phyloP scores from a whole-genome alignment of 2,329 filamentous ascomycete genomes.

The Pseudopithomyces chartarum region DNA sequence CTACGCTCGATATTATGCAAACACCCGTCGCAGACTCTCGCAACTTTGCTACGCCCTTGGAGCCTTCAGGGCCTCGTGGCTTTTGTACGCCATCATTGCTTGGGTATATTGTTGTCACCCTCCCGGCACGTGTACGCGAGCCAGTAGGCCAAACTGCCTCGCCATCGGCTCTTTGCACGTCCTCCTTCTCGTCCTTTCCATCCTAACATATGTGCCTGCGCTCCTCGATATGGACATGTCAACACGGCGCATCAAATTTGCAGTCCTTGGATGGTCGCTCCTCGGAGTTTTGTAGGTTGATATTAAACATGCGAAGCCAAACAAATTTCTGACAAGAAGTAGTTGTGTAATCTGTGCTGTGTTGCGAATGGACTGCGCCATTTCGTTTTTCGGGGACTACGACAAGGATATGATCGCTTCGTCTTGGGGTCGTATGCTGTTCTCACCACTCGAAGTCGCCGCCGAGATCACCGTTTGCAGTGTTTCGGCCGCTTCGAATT shows the following conservation, averaged over 20 bases:
- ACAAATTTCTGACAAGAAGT: conserved; percentile 2
- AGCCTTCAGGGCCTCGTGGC: conserved; percentile 18
- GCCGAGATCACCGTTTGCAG: conserved; percentile 26
- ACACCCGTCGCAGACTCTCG: conserved; percentile 11
- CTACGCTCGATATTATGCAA: conserved; percentile 22
- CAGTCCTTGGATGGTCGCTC: conserved; percentile 14
- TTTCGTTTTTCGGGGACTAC: conserved; percentile 22
- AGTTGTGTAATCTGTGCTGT: conserved; percentile 24
- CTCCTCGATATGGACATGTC: conserved; percentile 14
- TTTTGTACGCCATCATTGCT: conserved; percentile 18
- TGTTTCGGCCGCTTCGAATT: conserved; percentile 17
- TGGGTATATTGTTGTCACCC: conserved; percentile 27
- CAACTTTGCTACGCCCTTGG: conserved; percentile 17
- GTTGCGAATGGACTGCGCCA: conserved; percentile 25
- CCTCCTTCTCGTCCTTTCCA: conserved; percentile 20
- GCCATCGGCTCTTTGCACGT: conserved; percentile 26
- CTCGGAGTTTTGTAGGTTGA: conserved; percentile 23
- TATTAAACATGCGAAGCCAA: too few species aligned
- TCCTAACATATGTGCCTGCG: conserved; percentile 19
- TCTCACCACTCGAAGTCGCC: conserved; percentile 26
- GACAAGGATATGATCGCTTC: conserved; percentile 20
- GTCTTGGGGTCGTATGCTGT: conserved; percentile 25
- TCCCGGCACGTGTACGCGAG: conserved; percentile 19
- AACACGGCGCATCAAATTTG: conserved; percentile 18
- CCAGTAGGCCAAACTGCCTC: conserved; percentile 22